These are phyloP conservation scores for Blastocystis sp. DNA, from an alignment of 352 stramenopile genomes.

Conservation along the genomic window DNA sequence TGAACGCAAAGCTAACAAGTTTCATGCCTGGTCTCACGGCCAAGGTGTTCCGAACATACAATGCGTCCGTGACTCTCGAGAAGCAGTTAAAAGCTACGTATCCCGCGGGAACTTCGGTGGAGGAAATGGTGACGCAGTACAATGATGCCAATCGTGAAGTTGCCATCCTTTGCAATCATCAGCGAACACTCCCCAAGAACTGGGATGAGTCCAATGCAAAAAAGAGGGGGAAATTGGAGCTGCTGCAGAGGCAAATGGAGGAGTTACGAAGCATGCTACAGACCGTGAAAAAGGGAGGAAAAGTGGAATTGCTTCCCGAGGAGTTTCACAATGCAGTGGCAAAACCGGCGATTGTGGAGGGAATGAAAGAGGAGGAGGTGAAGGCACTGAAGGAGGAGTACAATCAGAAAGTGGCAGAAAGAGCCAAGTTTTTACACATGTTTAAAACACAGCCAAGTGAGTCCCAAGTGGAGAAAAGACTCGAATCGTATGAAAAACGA, in stretches of 20 bases:
- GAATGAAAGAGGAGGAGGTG: conserved; percentile 76
- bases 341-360: conserved; percentile 72
- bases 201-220: conserved; percentile 88
- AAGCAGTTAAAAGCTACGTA: conserved; percentile 77
- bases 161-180: conserved; percentile 99
- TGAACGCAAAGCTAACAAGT: conserved; percentile 95
- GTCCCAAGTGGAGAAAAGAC: conserved; percentile 87
- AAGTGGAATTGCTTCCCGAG: conserved; percentile 77
- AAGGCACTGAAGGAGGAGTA: conserved; percentile 70
- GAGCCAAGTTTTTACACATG: conserved; percentile 79
- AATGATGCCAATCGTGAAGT: conserved; percentile 99
- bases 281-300: conserved; percentile 75
- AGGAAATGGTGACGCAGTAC: conserved; percentile 83
- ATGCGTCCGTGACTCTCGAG: conserved; percentile 96
- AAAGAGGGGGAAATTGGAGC: conserved; percentile 73
- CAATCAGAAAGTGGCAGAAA: conserved; percentile 72
- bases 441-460: conserved; percentile 82
- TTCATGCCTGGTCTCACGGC: conserved; percentile 96
- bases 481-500: conserved; percentile 74
- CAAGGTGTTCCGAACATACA: conserved; percentile 99
- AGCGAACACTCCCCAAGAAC: conserved; percentile 92
- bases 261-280: conserved; percentile 82
- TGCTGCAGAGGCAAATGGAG: conserved; percentile 87
- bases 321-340: conserved; percentile 71
- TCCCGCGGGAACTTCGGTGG: conserved; percentile 66